phyloP scores from a whole-genome alignment of 2,329 filamentous ascomycete genomes.

The Fusarium xylarioides region DNA sequence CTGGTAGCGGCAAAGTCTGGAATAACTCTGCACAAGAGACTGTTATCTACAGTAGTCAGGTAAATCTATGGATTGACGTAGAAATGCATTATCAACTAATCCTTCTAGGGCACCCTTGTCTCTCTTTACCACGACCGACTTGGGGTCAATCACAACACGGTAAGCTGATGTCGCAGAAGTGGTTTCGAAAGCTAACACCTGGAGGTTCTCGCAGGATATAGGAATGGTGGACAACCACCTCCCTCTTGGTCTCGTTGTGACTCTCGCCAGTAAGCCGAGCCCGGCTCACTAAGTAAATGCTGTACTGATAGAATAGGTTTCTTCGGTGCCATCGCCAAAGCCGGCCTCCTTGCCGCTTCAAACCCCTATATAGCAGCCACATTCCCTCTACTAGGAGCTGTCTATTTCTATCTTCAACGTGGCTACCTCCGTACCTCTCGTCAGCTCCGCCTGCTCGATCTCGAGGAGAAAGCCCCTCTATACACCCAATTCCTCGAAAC shows the following conservation, averaged over 20 bases:
- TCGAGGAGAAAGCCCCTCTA: slow-evolving; percentile 53
- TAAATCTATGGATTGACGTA: background rate
- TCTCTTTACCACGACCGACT: slow-evolving; percentile 53
- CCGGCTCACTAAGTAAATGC: background rate
- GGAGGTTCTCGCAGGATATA: slow-evolving; percentile 56
- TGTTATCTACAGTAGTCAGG: slow-evolving; percentile 39
- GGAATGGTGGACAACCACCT: slow-evolving; percentile 55
- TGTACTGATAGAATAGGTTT: slow-evolving; percentile 43
- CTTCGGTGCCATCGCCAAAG: slow-evolving; percentile 42
- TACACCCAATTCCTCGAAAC: slow-evolving; percentile 57
- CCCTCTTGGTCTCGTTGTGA: slow-evolving; percentile 47
- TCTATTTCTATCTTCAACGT: slow-evolving; percentile 55
- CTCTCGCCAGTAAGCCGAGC: slow-evolving; percentile 47
- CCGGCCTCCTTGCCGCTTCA: slow-evolving; percentile 37
- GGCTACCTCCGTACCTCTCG: slow-evolving; percentile 55
- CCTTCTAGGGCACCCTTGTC: slow-evolving; percentile 49
- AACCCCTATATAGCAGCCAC: slow-evolving; percentile 50
- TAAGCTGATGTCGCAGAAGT: slow-evolving; percentile 1
- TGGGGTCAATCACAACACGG: slow-evolving; percentile 54
- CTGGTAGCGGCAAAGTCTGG: slow-evolving; percentile 42
- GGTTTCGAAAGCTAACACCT: background rate
- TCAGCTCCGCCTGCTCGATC: slow-evolving; percentile 53
- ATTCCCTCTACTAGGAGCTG: slow-evolving; percentile 53
- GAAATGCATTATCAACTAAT: slow-evolving; percentile 5
- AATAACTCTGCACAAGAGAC: slow-evolving; percentile 36